Evolutionary conservation across 768 basidiomycete species (phyloP), one percentile per base, ranked within the genome.

Genomic region (Naganishia kalamii): DNA sequence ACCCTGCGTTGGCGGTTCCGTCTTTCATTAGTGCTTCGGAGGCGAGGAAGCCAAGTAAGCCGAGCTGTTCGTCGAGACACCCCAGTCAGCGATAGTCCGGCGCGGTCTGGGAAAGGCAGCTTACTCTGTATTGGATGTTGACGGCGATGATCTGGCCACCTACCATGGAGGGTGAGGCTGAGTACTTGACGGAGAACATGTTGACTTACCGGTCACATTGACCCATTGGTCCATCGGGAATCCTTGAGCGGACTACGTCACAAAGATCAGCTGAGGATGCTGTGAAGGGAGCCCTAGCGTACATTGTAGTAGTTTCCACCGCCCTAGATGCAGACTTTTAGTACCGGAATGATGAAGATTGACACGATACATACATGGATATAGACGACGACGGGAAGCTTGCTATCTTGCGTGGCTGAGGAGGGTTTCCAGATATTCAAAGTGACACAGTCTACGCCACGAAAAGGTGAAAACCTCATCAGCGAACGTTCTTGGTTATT

Each of bases 151-250:
- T 29, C 3, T 66, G 29, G 4, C 68, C 68, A 43, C 63, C 68
- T 69, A 32, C 6, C 32, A 25, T 19, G 4, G 15, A 37, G 25
- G 19, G 51, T 19, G 23, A 51, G 40, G 10, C 12, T 48, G 27
- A 40, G 40, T 41, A 46, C 17, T 13, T 1, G 35, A 27, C 46
- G 43, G n/a, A 1, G 37, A 63, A 17, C n/a, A n/a, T 13, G 29
- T 15, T 15, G 30, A 65, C 65, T 44, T 40, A 69, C 68, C 62
- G 13, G 68, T 68, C 32, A 66, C 52, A 5, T 79, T 75, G 4
- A 83, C 81, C 83, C 82, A 81, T 62, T 82, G 80, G 65, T 81
- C 80, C 67, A 82, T 70, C 0, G 82, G 82, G 65, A 82, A 83
- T 7, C 81, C 81, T 75, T 81, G 80, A 8, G 82, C 79, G 15